Base-by-base conservation (phyloP, 2,329 filamentous ascomycete genomes). In the Neonectria ditissima region DNA sequence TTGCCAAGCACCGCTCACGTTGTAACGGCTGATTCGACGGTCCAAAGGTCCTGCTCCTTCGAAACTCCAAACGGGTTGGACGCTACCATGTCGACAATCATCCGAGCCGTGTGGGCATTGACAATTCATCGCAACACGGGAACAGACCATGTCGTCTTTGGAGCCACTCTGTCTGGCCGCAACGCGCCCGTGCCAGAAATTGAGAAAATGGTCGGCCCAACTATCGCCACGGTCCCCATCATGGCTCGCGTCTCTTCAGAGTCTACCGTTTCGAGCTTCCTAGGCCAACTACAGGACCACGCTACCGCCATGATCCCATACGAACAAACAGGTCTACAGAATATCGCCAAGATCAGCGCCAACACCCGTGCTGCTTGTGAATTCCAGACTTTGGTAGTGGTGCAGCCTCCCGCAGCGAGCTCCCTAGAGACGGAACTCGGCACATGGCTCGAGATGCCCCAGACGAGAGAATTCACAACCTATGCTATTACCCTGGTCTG, bases 351-450 rank as follows among this genome's bases (percentile, higher is more conserved):
- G 20, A 26, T 64, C 9, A 20, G 34, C 37, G 45, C 30, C 9
- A 34, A 39, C 8, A 24, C 34, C 5, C 48, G 28, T 7, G 14
- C 43, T 2, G 55, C 54, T n/a, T 45, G 45, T 24, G 30, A 30
- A 20, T 63, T 63, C 24, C 60, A 63, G 45, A 54, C 54, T 3
- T 32, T 63, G 14, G 41, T 63, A 8, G 55, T 57, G 16, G 41
- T 44, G 18, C 28, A 18, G 20, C 18, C 45, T 13, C 32, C 32
- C 13, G 32, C 32, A 34, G 13, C 32, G 14, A 16, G 14, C 32
- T 34, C 32, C 2, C 32, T 34, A 6, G 14, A 14, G 7, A 34
- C 32, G 14, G 32, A 34, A 16, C 32, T 63, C 11, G 61, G 61
- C 3, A 44, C 11, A 3, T 62, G 58, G 59, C 37, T 26, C 11